phyloP scores from a whole-genome alignment of 164 flowering plant genomes.

The Liriodendron chinense region DNA sequence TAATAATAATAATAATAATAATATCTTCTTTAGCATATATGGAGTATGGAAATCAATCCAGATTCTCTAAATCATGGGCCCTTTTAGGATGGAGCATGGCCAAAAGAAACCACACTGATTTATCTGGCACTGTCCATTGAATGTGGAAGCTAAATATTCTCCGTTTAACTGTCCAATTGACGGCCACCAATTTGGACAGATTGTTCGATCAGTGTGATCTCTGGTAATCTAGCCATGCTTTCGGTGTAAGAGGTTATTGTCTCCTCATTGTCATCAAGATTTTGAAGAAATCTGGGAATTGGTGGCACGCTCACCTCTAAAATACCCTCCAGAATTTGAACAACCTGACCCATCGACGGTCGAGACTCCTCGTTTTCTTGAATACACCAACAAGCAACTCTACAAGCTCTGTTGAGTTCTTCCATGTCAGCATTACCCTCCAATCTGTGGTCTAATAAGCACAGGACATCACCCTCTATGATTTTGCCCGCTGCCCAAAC shows the following conservation, averaged over 20 bases:
- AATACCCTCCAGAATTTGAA: conserved; percentile 35
- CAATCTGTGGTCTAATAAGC: conserved; percentile 22
- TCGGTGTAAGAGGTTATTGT: no score
- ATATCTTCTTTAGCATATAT: no score
- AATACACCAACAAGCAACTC: conserved; percentile 37
- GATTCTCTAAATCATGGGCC: no score
- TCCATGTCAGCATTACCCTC: conserved; percentile 24
- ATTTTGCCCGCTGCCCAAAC: conserved; percentile 27
- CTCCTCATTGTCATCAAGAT: no score
- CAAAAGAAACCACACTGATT: no score
- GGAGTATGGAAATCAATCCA: no score
- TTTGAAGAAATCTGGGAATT: conserved; percentile 26
- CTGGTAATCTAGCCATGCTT: no score
- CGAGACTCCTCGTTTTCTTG: conserved; percentile 30
- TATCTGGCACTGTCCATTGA: no score
- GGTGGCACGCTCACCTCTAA: conserved; percentile 33
- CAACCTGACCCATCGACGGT: conserved; percentile 41
- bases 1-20: no score
- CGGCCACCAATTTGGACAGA: neutral
- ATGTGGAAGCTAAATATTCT: neutral
- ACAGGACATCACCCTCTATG: conserved; percentile 13
- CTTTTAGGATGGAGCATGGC: no score
- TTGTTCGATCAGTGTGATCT: no score
- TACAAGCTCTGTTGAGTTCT: conserved; percentile 27
- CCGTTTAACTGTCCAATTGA: neutral